phyloP scores from a whole-genome alignment of 2,329 filamentous ascomycete genomes.

The Penicillium sp. region DNA sequence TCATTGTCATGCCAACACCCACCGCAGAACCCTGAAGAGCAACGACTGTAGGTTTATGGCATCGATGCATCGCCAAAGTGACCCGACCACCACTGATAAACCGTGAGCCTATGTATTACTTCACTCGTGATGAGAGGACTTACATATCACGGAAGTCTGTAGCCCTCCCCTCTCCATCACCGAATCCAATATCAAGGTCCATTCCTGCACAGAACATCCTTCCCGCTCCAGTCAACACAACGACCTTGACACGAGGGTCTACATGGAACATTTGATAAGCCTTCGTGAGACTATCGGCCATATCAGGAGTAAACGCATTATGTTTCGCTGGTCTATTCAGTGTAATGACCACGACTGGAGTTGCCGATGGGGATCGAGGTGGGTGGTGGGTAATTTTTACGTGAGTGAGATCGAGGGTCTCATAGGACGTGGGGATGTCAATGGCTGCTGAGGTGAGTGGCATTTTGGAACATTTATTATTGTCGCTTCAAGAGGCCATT shows the following conservation, averaged over 20 bases:
- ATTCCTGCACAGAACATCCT: constrained; percentile 63
- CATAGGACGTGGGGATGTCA: constrained; percentile 41
- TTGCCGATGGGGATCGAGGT: constrained; percentile 54
- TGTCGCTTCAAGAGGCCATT: too few species aligned
- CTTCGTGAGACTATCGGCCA: constrained; percentile 63
- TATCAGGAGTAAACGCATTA: constrained; percentile 67
- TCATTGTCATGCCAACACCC: constrained; percentile 66
- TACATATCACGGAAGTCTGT: constrained; percentile 60
- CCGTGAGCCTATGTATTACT: neutral
- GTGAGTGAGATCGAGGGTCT: constrained; percentile 36
- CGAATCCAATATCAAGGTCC: constrained; percentile 53
- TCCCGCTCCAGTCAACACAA: constrained; percentile 61
- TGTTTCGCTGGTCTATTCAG: constrained; percentile 67
- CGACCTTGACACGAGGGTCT: constrained; percentile 59
- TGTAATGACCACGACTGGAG: constrained; percentile 64
- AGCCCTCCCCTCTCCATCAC: constrained; percentile 39
- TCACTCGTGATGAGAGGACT: constrained; percentile 9
- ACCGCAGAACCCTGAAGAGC: constrained; percentile 64
- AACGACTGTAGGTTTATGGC: constrained; percentile 62
- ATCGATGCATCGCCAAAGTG: constrained; percentile 59
- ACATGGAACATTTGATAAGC: constrained; percentile 57
- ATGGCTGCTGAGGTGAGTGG: constrained; percentile 13
- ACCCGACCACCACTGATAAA: constrained; percentile 51
- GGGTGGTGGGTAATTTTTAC: constrained; percentile 40
- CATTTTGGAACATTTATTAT: neutral